These are phyloP conservation scores for Kentomonas sorsogonicus DNA, from an alignment of 208 protist genomes.

Conservation along the genomic window DNA sequence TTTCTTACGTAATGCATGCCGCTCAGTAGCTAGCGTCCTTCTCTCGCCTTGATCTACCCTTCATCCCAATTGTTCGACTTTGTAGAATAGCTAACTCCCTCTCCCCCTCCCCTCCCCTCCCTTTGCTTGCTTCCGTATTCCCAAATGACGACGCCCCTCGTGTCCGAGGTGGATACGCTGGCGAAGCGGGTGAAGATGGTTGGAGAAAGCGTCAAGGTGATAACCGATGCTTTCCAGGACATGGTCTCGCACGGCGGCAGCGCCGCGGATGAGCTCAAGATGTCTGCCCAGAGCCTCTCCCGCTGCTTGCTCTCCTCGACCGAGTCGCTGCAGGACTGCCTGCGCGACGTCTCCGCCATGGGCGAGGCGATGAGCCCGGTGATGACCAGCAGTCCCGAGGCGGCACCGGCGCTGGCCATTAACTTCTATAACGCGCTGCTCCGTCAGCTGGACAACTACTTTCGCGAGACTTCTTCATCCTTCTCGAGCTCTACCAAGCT, in stretches of 20 bases:
- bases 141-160: too few relatives aligned
- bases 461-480: conserved; percentile 21
- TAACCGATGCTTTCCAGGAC: conserved; percentile 11
- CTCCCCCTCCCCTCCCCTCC: too few relatives aligned
- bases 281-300: conserved; percentile 15
- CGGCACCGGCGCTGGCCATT: conserved; percentile 38
- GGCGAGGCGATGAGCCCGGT: conserved; percentile 59
- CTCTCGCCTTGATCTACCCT: too few relatives aligned
- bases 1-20: too few relatives aligned
- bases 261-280: neutral
- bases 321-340: conserved; percentile 29
- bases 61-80: too few relatives aligned
- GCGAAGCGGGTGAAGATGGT: too few relatives aligned
- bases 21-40: too few relatives aligned
- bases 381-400: conserved; percentile 39
- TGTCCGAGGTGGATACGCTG: too few relatives aligned
- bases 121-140: too few relatives aligned
- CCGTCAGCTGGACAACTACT: conserved; percentile 42
- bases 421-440: conserved; percentile 67
- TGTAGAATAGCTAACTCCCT: too few relatives aligned
- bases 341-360: conserved; percentile 56
- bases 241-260: conserved; percentile 2
- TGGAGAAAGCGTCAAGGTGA: too few relatives aligned
- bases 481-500: conserved; percentile 17
- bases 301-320: conserved; percentile 19